Base-by-base conservation (phyloP, 1,284 basidiomycete species). In the Grifola frondosa region DNA sequence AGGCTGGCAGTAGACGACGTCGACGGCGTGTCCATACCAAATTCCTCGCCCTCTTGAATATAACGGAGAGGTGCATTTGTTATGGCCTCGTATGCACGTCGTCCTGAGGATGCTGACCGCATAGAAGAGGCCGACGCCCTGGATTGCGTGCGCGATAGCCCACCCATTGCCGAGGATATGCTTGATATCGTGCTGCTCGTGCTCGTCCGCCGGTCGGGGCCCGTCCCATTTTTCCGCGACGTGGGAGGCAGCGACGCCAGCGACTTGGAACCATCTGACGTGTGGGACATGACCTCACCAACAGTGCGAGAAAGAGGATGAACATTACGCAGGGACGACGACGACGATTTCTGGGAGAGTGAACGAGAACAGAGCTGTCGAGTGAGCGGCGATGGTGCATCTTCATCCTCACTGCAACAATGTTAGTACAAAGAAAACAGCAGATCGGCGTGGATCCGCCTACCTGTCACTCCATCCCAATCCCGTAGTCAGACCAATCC, bases 401-500 rank as follows among this genome's bases (percentile, higher is more conserved):
- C 83, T 67, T 90, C 88, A 60, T 90, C 88, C 68, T 90, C 86
- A 49, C 83, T 84, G 60, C 41, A 24, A 15, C 17, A 55, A 36
- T 24, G 35, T 34, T n/a, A 47, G 36, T 10, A 36, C 23, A 29
- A 30, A 40, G 38, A 37, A 37, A 40, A 24, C 16, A 46, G 24
- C 19, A 40, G 19, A 23, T 34, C 35, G 9, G 46, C 36, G 30
- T 31, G 17, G 22, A 35, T 24, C 37, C 44, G 25, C 41, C 12
- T 30, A 83, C 81, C 80, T 84, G 57, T 89, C 87, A 54, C 84
- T 87, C 87, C 86, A 89, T 1, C 86, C 86, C 10, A 89, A 65
- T 0, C 86, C 86, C 3, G 86, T 89, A 6, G 87, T 89, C 34
- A 89, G 62, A 1, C 86, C 86, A 40, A 89, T 75, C 3, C 86